These are phyloP conservation scores for Fusarium oxysporum DNA, from an alignment of 2,329 filamentous ascomycete species.

Conservation along the genomic window DNA sequence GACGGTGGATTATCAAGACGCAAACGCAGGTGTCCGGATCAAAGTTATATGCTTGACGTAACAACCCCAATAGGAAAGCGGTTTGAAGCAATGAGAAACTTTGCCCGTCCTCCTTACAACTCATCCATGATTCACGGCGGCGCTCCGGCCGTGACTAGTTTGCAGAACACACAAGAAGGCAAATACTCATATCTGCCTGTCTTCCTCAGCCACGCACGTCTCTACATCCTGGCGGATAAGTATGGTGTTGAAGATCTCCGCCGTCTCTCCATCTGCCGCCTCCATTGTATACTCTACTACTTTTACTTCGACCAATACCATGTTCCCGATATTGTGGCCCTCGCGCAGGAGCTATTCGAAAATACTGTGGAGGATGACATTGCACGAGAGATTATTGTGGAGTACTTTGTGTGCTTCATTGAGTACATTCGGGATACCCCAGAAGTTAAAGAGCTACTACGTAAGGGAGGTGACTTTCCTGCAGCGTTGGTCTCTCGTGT, in stretches of 20 bases:
- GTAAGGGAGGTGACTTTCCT: constrained; percentile 36
- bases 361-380: constrained; percentile 37
- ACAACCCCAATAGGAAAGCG: constrained; percentile 7
- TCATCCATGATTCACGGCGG: not conserved
- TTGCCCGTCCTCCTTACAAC: not conserved
- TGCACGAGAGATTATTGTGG: constrained; percentile 34
- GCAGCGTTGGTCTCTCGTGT: constrained; percentile 31
- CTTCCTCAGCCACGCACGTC: constrained; percentile 39
- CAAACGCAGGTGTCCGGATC: constrained; percentile 9
- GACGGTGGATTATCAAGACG: not conserved
- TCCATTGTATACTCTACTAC: constrained; percentile 30
- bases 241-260: constrained; percentile 37
- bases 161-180: not conserved
- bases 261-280: constrained; percentile 29
- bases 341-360: constrained; percentile 37
- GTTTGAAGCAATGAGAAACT: constrained; percentile 31
- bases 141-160: not conserved
- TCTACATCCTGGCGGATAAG: constrained; percentile 45
- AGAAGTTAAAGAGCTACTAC: constrained; percentile 28
- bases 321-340: constrained; percentile 31
- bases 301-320: constrained; percentile 28
- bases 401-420: constrained; percentile 38
- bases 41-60: not conserved
- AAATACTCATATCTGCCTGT: constrained; percentile 21
- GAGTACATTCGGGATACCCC: constrained; percentile 27